Conservation (phyloP, 1,284 basidiomycete genomes). For the Tilletia indica region DNA sequence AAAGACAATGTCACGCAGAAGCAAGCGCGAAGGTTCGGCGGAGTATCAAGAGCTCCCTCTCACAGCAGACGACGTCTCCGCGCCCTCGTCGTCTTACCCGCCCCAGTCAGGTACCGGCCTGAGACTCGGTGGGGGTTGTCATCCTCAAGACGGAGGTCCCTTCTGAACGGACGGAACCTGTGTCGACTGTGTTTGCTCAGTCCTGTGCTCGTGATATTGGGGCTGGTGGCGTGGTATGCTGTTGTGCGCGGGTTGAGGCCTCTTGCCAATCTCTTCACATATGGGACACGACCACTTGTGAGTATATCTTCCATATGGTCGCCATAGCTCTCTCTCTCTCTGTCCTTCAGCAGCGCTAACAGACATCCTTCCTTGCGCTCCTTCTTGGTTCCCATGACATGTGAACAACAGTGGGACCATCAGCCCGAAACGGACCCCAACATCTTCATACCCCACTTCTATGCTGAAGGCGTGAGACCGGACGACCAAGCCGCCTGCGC, state of each 20-base stretch:
- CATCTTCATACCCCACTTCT: conserved; percentile 63
- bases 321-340: too few species aligned
- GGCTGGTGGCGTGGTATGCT: conserved; percentile 1
- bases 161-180: background rate
- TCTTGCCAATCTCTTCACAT: conserved; percentile 13
- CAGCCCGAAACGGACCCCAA: conserved; percentile 24
- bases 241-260: background rate
- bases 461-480: conserved; percentile 62
- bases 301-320: background rate
- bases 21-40: too few species aligned
- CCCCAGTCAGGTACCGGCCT: background rate
- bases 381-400: too few species aligned
- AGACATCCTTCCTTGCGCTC: background rate
- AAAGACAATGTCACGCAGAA: too few species aligned
- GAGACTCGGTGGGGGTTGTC: background rate
- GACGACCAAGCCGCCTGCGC: conserved; percentile 60
- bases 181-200: conserved; percentile 8
- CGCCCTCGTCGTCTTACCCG: background rate
- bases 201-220: background rate
- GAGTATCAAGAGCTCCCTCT: background rate
- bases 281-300: conserved; percentile 8
- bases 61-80: background rate
- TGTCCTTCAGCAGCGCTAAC: too few species aligned
- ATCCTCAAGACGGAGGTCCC: background rate
- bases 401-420: background rate